Base-by-base conservation (phyloP, 1,284 basidiomycete genomes). In the Leucoagaricus sp. region DNA sequence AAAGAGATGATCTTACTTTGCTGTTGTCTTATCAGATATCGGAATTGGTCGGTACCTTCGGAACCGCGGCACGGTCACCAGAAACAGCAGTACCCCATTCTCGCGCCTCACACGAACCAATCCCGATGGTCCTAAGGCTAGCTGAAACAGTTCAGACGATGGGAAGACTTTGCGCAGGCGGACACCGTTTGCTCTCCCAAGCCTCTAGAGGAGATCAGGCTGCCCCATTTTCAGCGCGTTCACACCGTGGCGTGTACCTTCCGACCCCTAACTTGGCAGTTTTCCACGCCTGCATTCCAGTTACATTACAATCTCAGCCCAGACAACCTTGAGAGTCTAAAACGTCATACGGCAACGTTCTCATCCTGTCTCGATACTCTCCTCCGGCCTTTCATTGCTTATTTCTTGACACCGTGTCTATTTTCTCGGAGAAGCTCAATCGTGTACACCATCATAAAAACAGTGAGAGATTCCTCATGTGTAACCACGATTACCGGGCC, bases 1-100 rank as follows among this genome's bases (percentile, higher is more conserved):
- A 53, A 60, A 47, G 57, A 46, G 58, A 41, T 56, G 55, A 51
- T 54, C 49, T 45, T 53, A 49, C 53, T 23, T 13, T 55, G 42
- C 26, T n/a, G 41, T 70, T 72, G 66, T 74, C 70, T 69, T 72
- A 72, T 74, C 74, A 72, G 72, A 72, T 73, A 64, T 65, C 66
- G 68, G 68, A 60, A 58, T 55, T 63, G 61, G 31, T 66, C 68
- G 69, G 68, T 60, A 60, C 49, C 17, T 48, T 60, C 61, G 65
- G 63, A 49, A 33, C 62, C 62, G 60, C 56, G 50, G 48, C 23
- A 15, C 13, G 13, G 28, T 25, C n/a, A n/a, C 53, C 53, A 47
- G 17, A 55, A 48, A 19, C 31, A 36, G 53, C 26, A 55, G 46
- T 55, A 48, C 53, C 46, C 53, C 53, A 48, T 48, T 53, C 44